Percentiles rank a stretch among this genome's conserved stretches.
phyloP scores from a whole-genome alignment of 2,329 filamentous ascomycete species.

The Ophiostoma ulmi region DNA sequence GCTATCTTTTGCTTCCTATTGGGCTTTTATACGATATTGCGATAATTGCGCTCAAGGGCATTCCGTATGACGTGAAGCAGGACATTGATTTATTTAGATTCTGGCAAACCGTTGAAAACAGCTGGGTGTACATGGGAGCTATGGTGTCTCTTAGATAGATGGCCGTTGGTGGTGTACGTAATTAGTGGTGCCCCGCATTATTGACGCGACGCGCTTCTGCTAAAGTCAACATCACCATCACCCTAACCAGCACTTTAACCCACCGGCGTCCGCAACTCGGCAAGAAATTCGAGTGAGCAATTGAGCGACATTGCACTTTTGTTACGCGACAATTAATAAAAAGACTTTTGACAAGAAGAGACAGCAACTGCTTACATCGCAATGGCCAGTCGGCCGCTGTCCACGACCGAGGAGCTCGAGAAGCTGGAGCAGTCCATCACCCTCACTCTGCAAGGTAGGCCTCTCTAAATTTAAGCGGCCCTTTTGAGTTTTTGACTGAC shows the following conservation, averaged over 20 bases:
- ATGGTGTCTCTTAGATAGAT: not conserved
- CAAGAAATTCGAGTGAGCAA: too few relatives aligned
- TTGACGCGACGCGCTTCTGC: conserved; percentile 4
- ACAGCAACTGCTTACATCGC: not conserved
- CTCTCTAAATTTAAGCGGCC: not conserved
- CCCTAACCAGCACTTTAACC: not conserved
- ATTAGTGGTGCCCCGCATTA: not conserved
- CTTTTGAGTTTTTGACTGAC: conserved; percentile 12
- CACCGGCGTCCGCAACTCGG: not conserved
- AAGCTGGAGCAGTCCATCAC: conserved; percentile 96
- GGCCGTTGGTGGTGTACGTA: not conserved
- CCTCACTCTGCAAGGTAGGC: conserved; percentile 77
- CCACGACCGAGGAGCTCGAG: conserved; percentile 90
- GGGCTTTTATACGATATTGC: not conserved
- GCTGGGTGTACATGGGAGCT: not conserved
- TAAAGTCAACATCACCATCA: not conserved
- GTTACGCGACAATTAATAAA: not conserved
- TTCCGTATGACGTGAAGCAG: not conserved
- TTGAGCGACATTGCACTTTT: not conserved
- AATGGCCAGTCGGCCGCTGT: conserved; percentile 52
- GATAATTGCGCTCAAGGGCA: not conserved
- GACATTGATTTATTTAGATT: not conserved
- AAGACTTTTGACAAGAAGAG: not conserved
- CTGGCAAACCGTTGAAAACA: too few relatives aligned
- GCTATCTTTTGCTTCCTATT: not conserved